Percentiles rank a stretch among this genome's conserved stretches.
Evolutionary conservation across 352 stramenopile species (phyloP).

Genomic region (Phytophthora lateralis): DNA sequence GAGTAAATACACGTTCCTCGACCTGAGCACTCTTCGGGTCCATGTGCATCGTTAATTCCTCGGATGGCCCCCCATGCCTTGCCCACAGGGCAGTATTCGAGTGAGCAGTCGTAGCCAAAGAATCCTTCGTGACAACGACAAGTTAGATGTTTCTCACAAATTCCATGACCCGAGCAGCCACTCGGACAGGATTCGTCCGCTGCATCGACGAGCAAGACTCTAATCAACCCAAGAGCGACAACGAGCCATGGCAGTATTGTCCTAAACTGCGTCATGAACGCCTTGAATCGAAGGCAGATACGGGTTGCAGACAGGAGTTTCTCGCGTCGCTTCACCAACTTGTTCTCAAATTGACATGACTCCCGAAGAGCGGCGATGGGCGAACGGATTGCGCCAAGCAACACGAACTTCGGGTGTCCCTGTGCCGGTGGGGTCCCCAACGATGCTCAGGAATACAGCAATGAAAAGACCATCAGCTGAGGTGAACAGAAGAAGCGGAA

Average conservation of each 20-base stretch:
- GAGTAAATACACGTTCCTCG: slow-evolving; percentile 72
- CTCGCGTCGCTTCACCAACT: slow-evolving; percentile 26
- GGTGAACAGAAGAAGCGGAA: slow-evolving; percentile 7
- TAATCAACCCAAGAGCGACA: slow-evolving; percentile 2
- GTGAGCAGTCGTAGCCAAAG: slow-evolving; percentile 71
- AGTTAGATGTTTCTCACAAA: slow-evolving; percentile 62
- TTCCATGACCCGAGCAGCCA: slow-evolving; percentile 56
- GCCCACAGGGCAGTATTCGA: slow-evolving; percentile 46
- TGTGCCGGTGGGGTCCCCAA: not conserved
- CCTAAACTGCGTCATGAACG: slow-evolving; percentile 12
- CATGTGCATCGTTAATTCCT: slow-evolving; percentile 53
- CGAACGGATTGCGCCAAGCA: slow-evolving; percentile 13
- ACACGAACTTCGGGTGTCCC: not conserved
- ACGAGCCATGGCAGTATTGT: not conserved
- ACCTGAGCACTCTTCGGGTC: slow-evolving; percentile 54
- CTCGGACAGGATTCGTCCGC: slow-evolving; percentile 53
- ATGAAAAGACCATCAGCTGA: slow-evolving; percentile 6
- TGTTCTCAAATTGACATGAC: slow-evolving; percentile 16
- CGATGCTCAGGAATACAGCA: not conserved
- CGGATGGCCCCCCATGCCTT: slow-evolving; percentile 64
- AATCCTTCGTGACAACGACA: slow-evolving; percentile 64
- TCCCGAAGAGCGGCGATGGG: slow-evolving; percentile 20
- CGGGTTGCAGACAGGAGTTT: slow-evolving; percentile 18
- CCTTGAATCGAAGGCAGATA: not conserved
- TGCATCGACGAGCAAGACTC: not conserved